phyloP scores from a whole-genome alignment of 495 filamentous ascomycete genomes.

The Neurospora intermedia region DNA sequence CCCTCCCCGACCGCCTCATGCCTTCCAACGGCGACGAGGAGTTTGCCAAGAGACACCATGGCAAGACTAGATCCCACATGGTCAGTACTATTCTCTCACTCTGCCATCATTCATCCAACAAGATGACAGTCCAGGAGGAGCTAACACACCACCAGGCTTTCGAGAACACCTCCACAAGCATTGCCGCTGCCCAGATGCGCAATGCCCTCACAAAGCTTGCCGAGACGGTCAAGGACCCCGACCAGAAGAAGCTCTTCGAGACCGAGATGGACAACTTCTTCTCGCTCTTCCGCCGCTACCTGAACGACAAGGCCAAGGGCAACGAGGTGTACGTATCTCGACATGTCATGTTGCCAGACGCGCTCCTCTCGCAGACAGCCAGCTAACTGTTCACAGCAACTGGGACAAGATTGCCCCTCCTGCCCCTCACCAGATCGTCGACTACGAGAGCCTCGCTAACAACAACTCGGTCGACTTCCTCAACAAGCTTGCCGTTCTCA shows the following conservation, averaged over 20 bases:
- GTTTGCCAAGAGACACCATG: constrained; percentile 67
- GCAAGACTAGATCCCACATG: constrained; percentile 92
- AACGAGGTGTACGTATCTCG: constrained; percentile 55
- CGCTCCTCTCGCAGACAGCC: background rate
- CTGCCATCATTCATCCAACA: too few relatives aligned
- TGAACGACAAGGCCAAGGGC: constrained; percentile 98
- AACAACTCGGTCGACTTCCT: constrained; percentile 85
- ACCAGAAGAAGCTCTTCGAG: constrained; percentile 88
- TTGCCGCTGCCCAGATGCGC: constrained; percentile 97
- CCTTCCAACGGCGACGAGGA: constrained; percentile 45
- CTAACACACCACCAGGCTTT: constrained; percentile 58
- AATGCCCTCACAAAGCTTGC: constrained; percentile 89
- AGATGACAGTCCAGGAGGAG: constrained; percentile 9
- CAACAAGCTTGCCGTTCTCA: constrained; percentile 95
- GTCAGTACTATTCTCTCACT: constrained; percentile 45
- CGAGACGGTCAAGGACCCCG: constrained; percentile 74
- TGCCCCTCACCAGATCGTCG: constrained; percentile 80
- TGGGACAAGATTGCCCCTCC: constrained; percentile 96
- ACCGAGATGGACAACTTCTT: constrained; percentile 99
- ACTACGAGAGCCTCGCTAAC: constrained; percentile 79
- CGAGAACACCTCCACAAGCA: constrained; percentile 96
- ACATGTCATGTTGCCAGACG: background rate
- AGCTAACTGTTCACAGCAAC: constrained; percentile 42
- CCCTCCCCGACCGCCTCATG: constrained; percentile 74
- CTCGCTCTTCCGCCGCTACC: constrained; percentile 90